A percentile compares a stretch with the other conserved stretches of the same genome.
phyloP scores from a whole-genome alignment of 2,329 filamentous ascomycete genomes.

The Samsoniella hepiali region DNA sequence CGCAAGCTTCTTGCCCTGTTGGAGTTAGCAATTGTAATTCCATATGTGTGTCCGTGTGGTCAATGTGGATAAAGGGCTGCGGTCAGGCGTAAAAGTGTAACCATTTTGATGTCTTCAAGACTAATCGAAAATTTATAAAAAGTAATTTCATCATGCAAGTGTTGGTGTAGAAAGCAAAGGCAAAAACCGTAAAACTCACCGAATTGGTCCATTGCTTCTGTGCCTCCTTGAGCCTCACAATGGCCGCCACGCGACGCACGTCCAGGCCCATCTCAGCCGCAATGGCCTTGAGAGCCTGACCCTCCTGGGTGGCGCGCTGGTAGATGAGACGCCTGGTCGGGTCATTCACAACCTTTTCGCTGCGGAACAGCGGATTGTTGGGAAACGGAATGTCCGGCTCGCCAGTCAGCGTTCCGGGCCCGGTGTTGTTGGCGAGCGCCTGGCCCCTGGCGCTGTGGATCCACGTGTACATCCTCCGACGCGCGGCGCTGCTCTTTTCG shows the following conservation, averaged over 20 bases:
- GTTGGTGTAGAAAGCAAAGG: constrained; percentile 19
- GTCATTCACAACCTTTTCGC: constrained; percentile 71
- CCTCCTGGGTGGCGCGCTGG: constrained; percentile 59
- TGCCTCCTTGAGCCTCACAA: constrained; percentile 80
- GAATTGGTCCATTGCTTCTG: constrained; percentile 74
- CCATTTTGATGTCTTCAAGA: constrained; percentile 96
- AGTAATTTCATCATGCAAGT: constrained; percentile 50
- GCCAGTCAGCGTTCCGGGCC: constrained; percentile 38
- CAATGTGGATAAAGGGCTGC: constrained; percentile 18
- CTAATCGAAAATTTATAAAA: constrained; percentile 92
- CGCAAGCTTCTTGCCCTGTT: constrained; percentile 72
- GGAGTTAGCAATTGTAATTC: constrained; percentile 26
- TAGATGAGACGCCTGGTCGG: constrained; percentile 71
- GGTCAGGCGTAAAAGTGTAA: constrained; percentile 57
- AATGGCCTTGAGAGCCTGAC: constrained; percentile 69
- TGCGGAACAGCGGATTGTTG: constrained; percentile 66
- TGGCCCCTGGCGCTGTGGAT: constrained; percentile 29
- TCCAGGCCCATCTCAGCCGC: constrained; percentile 76
- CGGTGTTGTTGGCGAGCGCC: constrained; percentile 25
- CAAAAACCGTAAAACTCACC: constrained; percentile 52
- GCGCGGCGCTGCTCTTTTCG: constrained; percentile 36
- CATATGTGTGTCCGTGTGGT: not conserved
- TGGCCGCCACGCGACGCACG: constrained; percentile 78
- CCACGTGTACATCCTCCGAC: constrained; percentile 40
- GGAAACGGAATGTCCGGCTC: constrained; percentile 63